These are phyloP conservation scores for Hanseniaspora singularis DNA, from an alignment of 805 yeast genomes.

Conservation along the genomic window DNA sequence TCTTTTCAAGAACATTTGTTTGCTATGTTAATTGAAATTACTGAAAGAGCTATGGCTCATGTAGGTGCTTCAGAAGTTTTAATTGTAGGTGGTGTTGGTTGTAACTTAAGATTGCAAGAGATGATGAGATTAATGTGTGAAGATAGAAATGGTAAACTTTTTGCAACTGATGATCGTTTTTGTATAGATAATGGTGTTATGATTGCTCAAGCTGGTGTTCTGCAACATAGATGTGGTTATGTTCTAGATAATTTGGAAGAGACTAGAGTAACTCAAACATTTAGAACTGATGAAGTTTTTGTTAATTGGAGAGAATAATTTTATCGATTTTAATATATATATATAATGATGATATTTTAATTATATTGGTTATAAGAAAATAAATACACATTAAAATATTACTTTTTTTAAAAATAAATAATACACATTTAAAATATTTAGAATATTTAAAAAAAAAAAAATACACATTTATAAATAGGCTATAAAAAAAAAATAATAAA, in stretches of 20 bases:
- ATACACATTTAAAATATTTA: too few species aligned
- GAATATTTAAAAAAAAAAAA: too few species aligned
- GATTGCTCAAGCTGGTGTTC: conserved; percentile 96
- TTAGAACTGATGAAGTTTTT: conserved; percentile 86
- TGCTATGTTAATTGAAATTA: conserved; percentile 94
- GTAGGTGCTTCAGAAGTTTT: conserved; percentile 79
- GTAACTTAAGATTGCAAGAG: conserved; percentile 77
- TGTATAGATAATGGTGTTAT: conserved; percentile 97
- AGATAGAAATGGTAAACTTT: conserved; percentile 74
- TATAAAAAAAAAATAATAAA: too few species aligned
- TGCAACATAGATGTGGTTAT: conserved; percentile 74
- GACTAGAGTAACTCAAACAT: conserved; percentile 85
- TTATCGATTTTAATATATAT: neutral
- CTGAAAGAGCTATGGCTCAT: conserved; percentile 98
- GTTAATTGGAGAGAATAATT: conserved; percentile 74
- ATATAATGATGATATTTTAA: too few species aligned
- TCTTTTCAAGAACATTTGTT: conserved; percentile 85
- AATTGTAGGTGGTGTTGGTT: conserved; percentile 98
- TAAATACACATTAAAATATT: too few species aligned
- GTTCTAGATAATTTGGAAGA: conserved; percentile 41
- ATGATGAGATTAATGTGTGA: conserved; percentile 95
- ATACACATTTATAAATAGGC: too few species aligned
- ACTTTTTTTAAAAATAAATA: too few species aligned
- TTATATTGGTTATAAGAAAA: too few species aligned
- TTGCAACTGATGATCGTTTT: conserved; percentile 91